Base-by-base conservation (phyloP, 306 rosid genomes). In the Pterocarpus macrocarpus region DNA sequence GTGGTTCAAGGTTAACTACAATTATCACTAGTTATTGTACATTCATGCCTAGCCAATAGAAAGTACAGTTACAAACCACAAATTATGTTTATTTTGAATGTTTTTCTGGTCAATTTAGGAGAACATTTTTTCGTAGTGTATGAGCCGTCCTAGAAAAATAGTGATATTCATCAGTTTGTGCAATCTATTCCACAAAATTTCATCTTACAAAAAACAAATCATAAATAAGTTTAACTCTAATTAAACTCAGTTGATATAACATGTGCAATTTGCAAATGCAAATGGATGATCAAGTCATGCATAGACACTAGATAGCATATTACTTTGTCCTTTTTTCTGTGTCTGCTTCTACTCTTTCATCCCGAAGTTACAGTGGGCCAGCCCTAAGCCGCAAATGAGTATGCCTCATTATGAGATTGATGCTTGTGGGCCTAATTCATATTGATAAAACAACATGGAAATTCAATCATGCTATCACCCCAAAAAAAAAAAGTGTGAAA, bases 381-480 rank as follows among this genome's bases (percentile, higher is more conserved):
- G 73, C 39, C 52, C 41, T 22, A 53, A 44, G 75, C 65, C 45
- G 35, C 69, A 67, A 67, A 68, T 78, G 75, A 39, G 75, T 22
- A 39, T 68, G 36, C 49, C 50, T 69, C 59, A 68, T 79, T 68
- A 79, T 69, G 70, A 43, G 22, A 10, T n/a, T 32, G 49, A 33
- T 32, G 28, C 14, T 5, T n/a, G 82, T 69, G 76, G 70, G 69
- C 76, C 76, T 28, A 15, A 53, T 3, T 32, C 45, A 7, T 58
- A 6, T 79, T 32, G 44, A 43, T 32, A 43, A 44, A 11, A 50
- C 22, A 56, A 67, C 76, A 68, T 56, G 76, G 39, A 32, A 32
- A 43, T 43, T 33, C 59, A 35, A 57, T 79, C 41, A 41, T 44
- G 12, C 69, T 32, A 57, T 43, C 72, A 4, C 4, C 64, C 9